These are phyloP conservation scores for Ophiostoma sp. DNA, from an alignment of 2,329 filamentous ascomycete genomes.

Conservation along the genomic window DNA sequence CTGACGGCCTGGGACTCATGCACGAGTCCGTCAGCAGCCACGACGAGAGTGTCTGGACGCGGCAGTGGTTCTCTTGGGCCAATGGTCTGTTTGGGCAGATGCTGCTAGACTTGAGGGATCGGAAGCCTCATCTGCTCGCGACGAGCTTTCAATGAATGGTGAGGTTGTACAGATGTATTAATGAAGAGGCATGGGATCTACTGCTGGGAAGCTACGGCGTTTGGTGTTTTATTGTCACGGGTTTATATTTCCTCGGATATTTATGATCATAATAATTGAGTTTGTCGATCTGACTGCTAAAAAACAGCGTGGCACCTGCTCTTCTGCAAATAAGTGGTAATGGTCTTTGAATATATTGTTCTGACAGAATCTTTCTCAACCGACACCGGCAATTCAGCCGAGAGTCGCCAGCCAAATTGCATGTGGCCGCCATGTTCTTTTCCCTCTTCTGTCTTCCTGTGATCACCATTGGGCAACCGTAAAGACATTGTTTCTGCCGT, in stretches of 20 bases:
- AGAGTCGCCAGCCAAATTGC: neutral
- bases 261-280: neutral
- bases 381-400: constrained; percentile 1
- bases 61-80: constrained; percentile 73
- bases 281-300: neutral
- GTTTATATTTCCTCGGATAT: neutral
- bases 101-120: constrained; percentile 69
- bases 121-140: constrained; percentile 66
- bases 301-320: neutral
- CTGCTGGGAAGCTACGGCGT: neutral
- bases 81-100: constrained; percentile 87
- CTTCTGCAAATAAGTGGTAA: neutral
- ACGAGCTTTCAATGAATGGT: constrained; percentile 48
- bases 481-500: neutral
- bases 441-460: neutral
- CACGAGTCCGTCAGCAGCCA: constrained; percentile 69
- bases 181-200: neutral
- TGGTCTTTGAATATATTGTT: neutral
- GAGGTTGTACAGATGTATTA: too few relatives aligned
- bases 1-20: constrained; percentile 62
- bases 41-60: constrained; percentile 57
- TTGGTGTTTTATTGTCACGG: neutral
- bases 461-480: neutral
- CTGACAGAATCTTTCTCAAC: neutral
- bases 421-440: neutral